A percentile compares a stretch with the other conserved stretches of the same genome.
phyloP scores from a whole-genome alignment of 2,329 filamentous ascomycete genomes.

The Ceratocystis papillata region DNA sequence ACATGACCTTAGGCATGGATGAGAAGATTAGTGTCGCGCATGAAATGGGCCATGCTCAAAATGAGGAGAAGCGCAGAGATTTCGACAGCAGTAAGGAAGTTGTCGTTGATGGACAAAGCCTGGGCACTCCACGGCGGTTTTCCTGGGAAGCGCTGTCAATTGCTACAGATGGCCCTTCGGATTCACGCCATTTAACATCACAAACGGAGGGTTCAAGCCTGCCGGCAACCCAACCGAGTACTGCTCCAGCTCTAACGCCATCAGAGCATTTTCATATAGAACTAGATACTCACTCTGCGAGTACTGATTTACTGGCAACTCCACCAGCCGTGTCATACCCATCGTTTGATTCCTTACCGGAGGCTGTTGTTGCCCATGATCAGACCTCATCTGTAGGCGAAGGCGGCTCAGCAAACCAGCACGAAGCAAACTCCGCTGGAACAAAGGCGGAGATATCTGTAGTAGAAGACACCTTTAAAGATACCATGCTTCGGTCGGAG shows the following conservation, averaged over 20 bases:
- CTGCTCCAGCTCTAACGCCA: background rate
- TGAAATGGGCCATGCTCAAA: slow-evolving; percentile 3
- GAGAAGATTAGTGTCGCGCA: slow-evolving; percentile 21
- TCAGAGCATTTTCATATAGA: background rate
- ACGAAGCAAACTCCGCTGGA: background rate
- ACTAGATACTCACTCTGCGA: background rate
- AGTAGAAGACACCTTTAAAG: background rate
- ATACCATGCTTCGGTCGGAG: background rate
- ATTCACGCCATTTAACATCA: background rate
- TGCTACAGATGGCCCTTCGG: background rate
- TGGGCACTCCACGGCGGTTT: slow-evolving; percentile 14
- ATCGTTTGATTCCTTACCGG: background rate
- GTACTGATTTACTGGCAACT: background rate
- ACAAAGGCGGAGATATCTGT: background rate
- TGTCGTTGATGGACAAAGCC: background rate
- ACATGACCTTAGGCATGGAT: background rate
- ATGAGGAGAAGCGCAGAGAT: background rate
- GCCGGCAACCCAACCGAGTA: background rate
- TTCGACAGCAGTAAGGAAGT: slow-evolving; percentile 9
- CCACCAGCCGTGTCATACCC: background rate
- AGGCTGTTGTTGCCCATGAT: background rate
- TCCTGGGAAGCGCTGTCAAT: slow-evolving; percentile 18
- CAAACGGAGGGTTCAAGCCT: background rate
- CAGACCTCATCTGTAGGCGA: background rate
- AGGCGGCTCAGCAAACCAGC: background rate